Base-by-base conservation (phyloP, 2,329 filamentous ascomycete genomes). In the Ambrosiella beaveri region DNA sequence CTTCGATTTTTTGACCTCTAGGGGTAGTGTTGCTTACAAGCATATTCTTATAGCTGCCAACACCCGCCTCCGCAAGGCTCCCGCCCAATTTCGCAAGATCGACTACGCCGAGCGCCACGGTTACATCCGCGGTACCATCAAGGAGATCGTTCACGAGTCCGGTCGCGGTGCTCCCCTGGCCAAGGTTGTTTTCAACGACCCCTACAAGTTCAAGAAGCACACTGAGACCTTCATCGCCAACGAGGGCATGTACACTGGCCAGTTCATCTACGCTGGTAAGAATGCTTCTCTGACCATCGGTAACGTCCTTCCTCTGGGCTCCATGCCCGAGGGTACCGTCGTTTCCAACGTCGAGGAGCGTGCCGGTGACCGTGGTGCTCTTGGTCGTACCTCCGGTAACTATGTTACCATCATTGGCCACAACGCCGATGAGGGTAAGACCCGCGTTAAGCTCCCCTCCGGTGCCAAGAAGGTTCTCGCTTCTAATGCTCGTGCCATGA, bases 261-360 rank as follows among this genome's bases (percentile, higher is more conserved):
- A 98, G 78, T 98, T 98, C 83, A 89, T 98, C 85, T 98, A 98
- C 78, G 93, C 91, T 73, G 93, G 93, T 74, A 98, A 98, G 88
- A 93, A 95, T 79, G 93, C 93, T 70, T 80, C 85, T 66, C 83
- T 98, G 71, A 97, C 87, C 71, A 85, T 98, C 75, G 93, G 93
- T 75, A 98, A 98, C 82, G 77, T 98, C 72, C 88, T 98, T 64
- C 93, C 93, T 65, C 84, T 98, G 68, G 82, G 83, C 72, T 88
- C 87, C 71, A 86, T 97, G 73, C 93, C 93, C 66, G 93, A 98
- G 82, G 93, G 93, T 88, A 98, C 93, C 75, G 91, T 98, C 69
- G 82, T 98, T 70, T 89, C 88, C 75, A 98, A 98, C 80, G 93
- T 98, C 69, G 93, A 98, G 82, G 91, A 96, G 85, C 95, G 96